Conservation (phyloP, 1,139 yeast genomes). For the Saccharomyces hybrid region DNA sequence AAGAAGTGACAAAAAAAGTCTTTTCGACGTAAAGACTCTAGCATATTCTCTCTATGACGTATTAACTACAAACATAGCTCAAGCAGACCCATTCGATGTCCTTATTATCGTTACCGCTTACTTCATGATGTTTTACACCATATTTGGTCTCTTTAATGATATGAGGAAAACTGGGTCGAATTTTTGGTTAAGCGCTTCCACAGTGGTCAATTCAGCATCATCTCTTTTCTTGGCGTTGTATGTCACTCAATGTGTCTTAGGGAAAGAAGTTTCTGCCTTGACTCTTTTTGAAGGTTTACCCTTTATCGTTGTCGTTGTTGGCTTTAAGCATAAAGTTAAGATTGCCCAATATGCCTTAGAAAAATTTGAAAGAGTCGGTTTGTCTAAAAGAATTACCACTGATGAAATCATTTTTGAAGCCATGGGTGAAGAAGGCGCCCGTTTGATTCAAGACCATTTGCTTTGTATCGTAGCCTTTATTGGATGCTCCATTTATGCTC, state of each 20-base stretch:
- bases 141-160: slow-evolving; percentile 67
- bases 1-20: slow-evolving; percentile 55
- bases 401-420: slow-evolving; percentile 44
- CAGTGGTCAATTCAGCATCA: slow-evolving; percentile 72
- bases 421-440: slow-evolving; percentile 58
- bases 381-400: slow-evolving; percentile 28
- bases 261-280: slow-evolving; percentile 56
- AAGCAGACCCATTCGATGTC: slow-evolving; percentile 85
- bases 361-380: slow-evolving; percentile 30
- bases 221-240: slow-evolving; percentile 81
- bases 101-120: slow-evolving; percentile 76
- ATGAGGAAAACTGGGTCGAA: slow-evolving; percentile 78
- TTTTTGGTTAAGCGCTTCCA: slow-evolving; percentile 83
- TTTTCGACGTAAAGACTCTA: slow-evolving; percentile 61
- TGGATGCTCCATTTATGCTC: slow-evolving; percentile 62
- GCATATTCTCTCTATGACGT: slow-evolving; percentile 40
- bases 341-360: slow-evolving; percentile 48
- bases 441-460: slow-evolving; percentile 71
- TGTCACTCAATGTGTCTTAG: slow-evolving; percentile 45
- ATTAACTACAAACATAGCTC: slow-evolving; percentile 48
- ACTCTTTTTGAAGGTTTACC: slow-evolving; percentile 90
- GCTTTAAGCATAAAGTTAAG: slow-evolving; percentile 80
- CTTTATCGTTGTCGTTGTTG: slow-evolving; percentile 84
- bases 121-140: slow-evolving; percentile 82
- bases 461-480: slow-evolving; percentile 69